phyloP scores from a whole-genome alignment of 306 rosid species.

The Quercus glauca region DNA sequence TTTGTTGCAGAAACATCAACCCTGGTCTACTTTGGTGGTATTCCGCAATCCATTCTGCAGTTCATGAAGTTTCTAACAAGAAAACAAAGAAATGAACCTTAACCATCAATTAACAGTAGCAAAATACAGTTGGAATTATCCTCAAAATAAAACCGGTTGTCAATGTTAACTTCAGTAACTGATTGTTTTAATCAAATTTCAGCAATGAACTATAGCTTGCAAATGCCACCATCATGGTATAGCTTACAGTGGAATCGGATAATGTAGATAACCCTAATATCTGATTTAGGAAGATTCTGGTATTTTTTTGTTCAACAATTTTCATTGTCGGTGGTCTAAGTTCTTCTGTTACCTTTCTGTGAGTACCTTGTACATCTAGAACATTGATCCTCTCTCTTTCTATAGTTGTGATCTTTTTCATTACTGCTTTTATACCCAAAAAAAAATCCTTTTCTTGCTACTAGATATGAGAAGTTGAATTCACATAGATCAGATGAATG shows the following conservation, averaged over 20 bases:
- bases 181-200: background rate
- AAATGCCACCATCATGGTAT: background rate
- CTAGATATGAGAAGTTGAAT: background rate
- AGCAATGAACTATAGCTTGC: background rate
- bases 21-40: slow-evolving; percentile 72
- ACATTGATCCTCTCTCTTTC: background rate
- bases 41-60: slow-evolving; percentile 74
- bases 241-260: background rate
- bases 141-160: background rate
- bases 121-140: background rate
- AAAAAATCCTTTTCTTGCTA: background rate
- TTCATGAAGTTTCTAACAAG: slow-evolving; percentile 26
- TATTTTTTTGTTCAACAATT: background rate
- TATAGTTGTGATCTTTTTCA: too few relatives aligned
- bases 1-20: slow-evolving; percentile 54
- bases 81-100: slow-evolving; percentile 3
- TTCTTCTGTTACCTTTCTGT: background rate
- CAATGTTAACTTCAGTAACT: background rate
- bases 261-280: background rate
- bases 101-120: background rate
- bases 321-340: background rate
- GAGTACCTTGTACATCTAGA: background rate
- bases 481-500: slow-evolving; percentile 1
- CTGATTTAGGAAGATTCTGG: background rate
- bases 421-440: background rate